These are phyloP conservation scores for Tothia fuscella DNA, from an alignment of 2,329 filamentous ascomycete genomes.

Conservation along the genomic window DNA sequence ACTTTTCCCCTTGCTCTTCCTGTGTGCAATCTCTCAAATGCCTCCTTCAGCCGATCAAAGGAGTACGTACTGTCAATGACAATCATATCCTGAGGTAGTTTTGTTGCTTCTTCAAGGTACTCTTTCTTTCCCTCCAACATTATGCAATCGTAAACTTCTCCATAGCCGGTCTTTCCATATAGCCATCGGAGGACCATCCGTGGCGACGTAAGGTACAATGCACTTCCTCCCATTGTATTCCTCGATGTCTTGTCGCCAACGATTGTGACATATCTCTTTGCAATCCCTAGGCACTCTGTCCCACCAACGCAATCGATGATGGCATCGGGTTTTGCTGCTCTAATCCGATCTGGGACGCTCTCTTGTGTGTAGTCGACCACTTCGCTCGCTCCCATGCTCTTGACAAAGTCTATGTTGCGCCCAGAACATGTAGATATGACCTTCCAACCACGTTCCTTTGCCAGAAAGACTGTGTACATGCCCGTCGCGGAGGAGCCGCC, in stretches of 20 bases:
- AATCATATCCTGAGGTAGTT: conserved; percentile 14
- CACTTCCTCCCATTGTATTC: conserved; percentile 25
- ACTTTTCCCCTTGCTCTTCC: conserved; percentile 29
- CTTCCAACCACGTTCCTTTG: conserved; percentile 46
- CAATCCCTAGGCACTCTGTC: conserved; percentile 34
- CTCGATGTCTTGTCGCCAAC: conserved; percentile 27
- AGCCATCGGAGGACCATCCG: conserved; percentile 1
- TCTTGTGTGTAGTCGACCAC: conserved; percentile 46
- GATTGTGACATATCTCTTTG: conserved; percentile 31
- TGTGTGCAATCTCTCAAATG: conserved; percentile 23
- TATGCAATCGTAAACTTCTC: conserved; percentile 6
- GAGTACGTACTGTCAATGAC: conserved; percentile 26
- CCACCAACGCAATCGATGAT: conserved; percentile 41
- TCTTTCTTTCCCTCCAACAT: conserved; percentile 7
- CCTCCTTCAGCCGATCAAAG: conserved; percentile 25
- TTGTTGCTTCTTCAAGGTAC: conserved; percentile 4
- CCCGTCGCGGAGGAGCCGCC: conserved; percentile 42
- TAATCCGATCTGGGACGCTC: not conserved
- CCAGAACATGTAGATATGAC: conserved; percentile 49
- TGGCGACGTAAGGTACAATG: conserved; percentile 20
- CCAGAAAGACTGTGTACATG: conserved; percentile 49
- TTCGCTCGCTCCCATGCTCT: conserved; percentile 49
- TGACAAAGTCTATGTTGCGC: conserved; percentile 44
- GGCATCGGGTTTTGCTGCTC: conserved; percentile 24
- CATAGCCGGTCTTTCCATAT: conserved; percentile 1